phyloP scores from a whole-genome alignment of 805 yeast genomes.

The Saturnispora diversa region DNA sequence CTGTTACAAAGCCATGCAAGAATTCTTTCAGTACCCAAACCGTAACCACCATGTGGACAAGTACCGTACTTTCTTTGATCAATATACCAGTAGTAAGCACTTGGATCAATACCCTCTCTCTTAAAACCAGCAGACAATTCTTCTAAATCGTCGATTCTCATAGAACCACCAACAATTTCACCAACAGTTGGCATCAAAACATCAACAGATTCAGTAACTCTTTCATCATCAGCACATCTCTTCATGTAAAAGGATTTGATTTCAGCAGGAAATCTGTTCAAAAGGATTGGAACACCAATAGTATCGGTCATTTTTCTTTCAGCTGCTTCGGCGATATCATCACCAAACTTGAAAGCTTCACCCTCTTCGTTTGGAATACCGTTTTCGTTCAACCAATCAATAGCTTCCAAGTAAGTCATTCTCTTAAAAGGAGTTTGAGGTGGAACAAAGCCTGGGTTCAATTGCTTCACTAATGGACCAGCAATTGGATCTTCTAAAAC shows the following conservation, averaged over 20 bases:
- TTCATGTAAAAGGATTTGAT: conserved; percentile 98
- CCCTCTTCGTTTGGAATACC: conserved; percentile 93
- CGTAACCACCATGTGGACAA: conserved; percentile 98
- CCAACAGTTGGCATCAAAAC: conserved; percentile 99
- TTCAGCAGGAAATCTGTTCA: conserved; percentile 92
- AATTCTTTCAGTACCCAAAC: conserved; percentile 96
- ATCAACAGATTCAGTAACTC: conserved; percentile 97
- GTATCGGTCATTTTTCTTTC: conserved; percentile 98
- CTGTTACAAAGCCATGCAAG: conserved; percentile 97
- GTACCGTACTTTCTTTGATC: conserved; percentile 97
- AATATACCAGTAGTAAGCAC: conserved; percentile 89
- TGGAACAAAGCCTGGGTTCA: conserved; percentile 83
- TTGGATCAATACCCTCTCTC: conserved; percentile 81
- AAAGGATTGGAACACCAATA: conserved; percentile 84
- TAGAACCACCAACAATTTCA: conserved; percentile 97
- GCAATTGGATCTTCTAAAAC: conserved; percentile 86
- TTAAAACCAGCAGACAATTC: conserved; percentile 86
- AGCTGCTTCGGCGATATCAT: conserved; percentile 98
- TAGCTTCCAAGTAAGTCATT: conserved; percentile 83
- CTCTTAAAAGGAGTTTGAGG: conserved; percentile 86
- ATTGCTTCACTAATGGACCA: conserved; percentile 80
- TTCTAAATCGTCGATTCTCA: conserved; percentile 81
- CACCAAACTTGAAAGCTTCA: conserved; percentile 89
- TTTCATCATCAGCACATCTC: conserved; percentile 78
- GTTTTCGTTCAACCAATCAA: conserved; percentile 94